A percentile compares a stretch with the other conserved stretches of the same genome.
Evolutionary conservation across 768 basidiomycete genomes (phyloP).

Genomic region (Sarcodon sp.): DNA sequence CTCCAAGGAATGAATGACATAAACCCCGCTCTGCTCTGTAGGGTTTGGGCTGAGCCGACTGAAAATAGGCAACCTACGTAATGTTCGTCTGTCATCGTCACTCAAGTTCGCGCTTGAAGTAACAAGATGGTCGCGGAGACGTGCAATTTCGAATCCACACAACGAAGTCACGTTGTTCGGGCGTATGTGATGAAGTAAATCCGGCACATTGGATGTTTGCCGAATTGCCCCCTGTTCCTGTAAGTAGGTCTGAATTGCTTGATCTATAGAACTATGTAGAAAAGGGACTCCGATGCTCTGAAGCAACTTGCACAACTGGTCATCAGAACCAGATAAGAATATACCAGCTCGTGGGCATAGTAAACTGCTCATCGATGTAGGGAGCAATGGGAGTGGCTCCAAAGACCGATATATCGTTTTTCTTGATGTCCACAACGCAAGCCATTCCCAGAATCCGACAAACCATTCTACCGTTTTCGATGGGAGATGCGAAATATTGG

Average conservation of each 20-base stretch:
- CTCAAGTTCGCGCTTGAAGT: too few species aligned
- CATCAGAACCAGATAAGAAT: constrained; percentile 14
- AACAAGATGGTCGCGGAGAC: too few species aligned
- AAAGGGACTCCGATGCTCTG: constrained; percentile 20
- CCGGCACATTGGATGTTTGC: neutral
- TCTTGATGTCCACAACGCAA: constrained; percentile 13
- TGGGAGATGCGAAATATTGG: too few species aligned
- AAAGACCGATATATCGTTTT: constrained; percentile 13
- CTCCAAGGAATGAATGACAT: too few species aligned
- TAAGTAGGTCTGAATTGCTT: constrained; percentile 9
- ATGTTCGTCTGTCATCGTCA: too few species aligned
- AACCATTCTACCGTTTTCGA: constrained; percentile 18
- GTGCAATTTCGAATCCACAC: too few species aligned
- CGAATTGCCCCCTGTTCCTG: constrained; percentile 9
- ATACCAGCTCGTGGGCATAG: constrained; percentile 12
- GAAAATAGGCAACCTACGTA: too few species aligned
- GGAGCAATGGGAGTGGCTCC: constrained; percentile 17
- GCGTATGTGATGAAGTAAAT: neutral
- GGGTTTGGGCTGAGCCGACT: too few species aligned
- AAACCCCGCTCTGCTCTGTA: too few species aligned
- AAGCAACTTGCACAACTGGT: constrained; percentile 13
- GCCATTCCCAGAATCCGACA: constrained; percentile 32
- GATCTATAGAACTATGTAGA: constrained; percentile 15
- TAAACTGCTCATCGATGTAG: constrained; percentile 17
- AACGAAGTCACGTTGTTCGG: neutral